Base-by-base conservation (phyloP, 2,329 filamentous ascomycete genomes). In the Penicillium sp. region DNA sequence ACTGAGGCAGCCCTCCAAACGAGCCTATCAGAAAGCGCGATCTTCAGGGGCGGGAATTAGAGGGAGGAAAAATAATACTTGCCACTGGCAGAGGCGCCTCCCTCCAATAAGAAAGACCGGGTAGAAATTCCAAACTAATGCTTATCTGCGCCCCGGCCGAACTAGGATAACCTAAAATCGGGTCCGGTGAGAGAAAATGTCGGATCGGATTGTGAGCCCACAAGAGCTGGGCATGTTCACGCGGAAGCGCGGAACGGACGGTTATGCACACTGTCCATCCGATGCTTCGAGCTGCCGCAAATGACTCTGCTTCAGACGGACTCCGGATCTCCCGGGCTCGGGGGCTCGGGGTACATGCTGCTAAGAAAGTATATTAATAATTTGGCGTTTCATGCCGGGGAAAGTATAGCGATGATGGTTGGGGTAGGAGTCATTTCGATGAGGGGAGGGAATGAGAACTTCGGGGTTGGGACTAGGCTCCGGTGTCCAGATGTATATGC, bases 151-250 rank as follows among this genome's bases (percentile, higher is more conserved):
- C 30, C 43, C 36, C 34, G 6, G 4, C 37, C 8, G 37, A 15
- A 40, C 37, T 39, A 39, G 24, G 46, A 40, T 7, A 44, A 52
- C 37, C 39, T 52, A 52, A 52, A 44, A 33, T 52, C 37, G 49
- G 49, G 32, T 26, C 43, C 50, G 53, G 53, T 53, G 53, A 55
- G 42, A 27, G 27, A 52, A 46, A 52, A 29, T 20, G 26, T 43
- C 36, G 30, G 23, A 21, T 21, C 23, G 20, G n/a, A n/a, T n/a
- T n/a, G n/a, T n/a, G n/a, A n/a, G n/a, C n/a, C n/a, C n/a, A n/a
- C n/a, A n/a, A n/a, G n/a, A n/a, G 5, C 5, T 32, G 29, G 7
- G 13, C n/a, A 32, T 21, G 33, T 15, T 15, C 13, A n/a, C 12
- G 27, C n/a, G n/a, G n/a, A n/a, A n/a, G n/a, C n/a, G n/a, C n/a